Conservation (phyloP, 2,329 filamentous ascomycete species). For the Rasamsonia emersonii region DNA sequence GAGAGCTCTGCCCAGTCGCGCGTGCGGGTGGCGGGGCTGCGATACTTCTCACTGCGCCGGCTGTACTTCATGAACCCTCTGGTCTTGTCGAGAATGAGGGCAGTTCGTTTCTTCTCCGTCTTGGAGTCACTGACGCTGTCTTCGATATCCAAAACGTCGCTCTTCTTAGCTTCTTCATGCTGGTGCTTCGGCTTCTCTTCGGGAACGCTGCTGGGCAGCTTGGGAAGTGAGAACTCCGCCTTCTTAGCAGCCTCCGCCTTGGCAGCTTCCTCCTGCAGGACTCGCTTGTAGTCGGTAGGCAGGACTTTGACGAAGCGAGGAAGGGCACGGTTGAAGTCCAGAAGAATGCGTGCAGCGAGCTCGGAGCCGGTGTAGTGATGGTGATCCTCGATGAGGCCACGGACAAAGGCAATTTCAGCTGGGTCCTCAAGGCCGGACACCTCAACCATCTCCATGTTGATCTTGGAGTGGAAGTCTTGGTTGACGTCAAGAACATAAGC, state of each 20-base stretch:
- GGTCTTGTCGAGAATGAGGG: constrained; percentile 93
- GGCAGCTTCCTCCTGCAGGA: constrained; percentile 73
- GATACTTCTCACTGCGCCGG: constrained; percentile 87
- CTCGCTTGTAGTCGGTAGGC: constrained; percentile 92
- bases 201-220: constrained; percentile 45
- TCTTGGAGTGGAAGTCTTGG: constrained; percentile 81
- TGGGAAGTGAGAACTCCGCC: constrained; percentile 70
- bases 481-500: constrained; percentile 88
- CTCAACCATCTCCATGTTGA: constrained; percentile 98
- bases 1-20: constrained; percentile 93
- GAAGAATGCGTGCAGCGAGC: constrained; percentile 79
- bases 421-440: constrained; percentile 75
- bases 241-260: constrained; percentile 81
- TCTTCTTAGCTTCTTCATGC: constrained; percentile 58
- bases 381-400: constrained; percentile 89
- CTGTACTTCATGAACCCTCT: constrained; percentile 96
- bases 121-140: constrained; percentile 79
- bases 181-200: constrained; percentile 48
- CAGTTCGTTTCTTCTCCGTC: constrained; percentile 80
- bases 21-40: constrained; percentile 69
- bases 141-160: constrained; percentile 74
- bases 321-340: constrained; percentile 91
- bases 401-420: constrained; percentile 79
- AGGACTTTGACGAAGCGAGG: constrained; percentile 89
- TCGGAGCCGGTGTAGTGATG: constrained; percentile 97